phyloP scores from a whole-genome alignment of 2,329 filamentous ascomycete species.

The Penicillium italicum region DNA sequence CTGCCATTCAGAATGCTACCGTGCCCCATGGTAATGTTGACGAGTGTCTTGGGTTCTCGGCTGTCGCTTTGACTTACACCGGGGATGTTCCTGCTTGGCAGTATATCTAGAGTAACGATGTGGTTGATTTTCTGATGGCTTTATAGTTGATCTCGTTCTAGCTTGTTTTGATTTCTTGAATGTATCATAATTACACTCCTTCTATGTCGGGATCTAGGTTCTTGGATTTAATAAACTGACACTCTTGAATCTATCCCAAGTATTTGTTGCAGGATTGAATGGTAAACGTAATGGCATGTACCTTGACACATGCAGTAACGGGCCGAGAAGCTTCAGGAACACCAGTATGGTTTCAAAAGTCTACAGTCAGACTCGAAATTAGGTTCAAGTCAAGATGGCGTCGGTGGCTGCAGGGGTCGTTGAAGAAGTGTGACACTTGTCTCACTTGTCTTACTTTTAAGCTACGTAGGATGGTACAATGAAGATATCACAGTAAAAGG shows the following conservation, averaged over 20 bases:
- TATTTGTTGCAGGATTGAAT: not conserved
- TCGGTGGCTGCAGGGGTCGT: not conserved
- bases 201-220: not conserved
- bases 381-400: not conserved
- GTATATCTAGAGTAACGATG: conserved; percentile 32
- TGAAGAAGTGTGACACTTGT: not conserved
- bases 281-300: not conserved
- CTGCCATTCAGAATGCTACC: conserved; percentile 38
- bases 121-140: not conserved
- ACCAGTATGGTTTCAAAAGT: not conserved
- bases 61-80: conserved; percentile 31
- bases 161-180: not conserved
- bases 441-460: not conserved
- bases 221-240: not conserved
- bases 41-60: conserved; percentile 42
- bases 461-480: not conserved
- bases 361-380: not conserved
- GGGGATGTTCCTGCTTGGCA: conserved; percentile 38
- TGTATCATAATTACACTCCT: not conserved
- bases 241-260: not conserved
- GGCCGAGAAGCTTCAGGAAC: not conserved
- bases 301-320: not conserved
- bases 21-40: conserved; percentile 38
- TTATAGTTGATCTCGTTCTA: not conserved
- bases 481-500: not conserved